Percentiles rank a stretch among this genome's conserved stretches.
Evolutionary conservation across 2,329 filamentous ascomycete species (phyloP).

Genomic region (Verticillium klebahnii): DNA sequence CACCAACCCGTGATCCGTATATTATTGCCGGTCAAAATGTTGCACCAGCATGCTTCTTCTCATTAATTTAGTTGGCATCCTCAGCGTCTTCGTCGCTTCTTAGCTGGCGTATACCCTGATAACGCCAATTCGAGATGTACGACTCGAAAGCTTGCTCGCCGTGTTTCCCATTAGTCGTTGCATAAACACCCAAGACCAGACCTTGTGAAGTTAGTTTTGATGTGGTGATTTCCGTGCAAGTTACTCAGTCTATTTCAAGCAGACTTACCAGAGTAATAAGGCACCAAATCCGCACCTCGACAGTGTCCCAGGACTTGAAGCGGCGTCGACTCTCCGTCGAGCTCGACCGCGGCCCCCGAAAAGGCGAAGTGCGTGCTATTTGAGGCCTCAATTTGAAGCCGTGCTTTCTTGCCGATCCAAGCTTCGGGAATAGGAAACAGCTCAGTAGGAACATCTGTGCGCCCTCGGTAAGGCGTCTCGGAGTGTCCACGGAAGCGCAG

Average conservation of each 20-base stretch:
- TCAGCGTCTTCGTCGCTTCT: constrained; percentile 6
- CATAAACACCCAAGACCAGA: constrained; percentile 5
- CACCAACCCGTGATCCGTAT: too few relatives aligned
- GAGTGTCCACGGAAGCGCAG: constrained; percentile 14
- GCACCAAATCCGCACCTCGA: constrained; percentile 9
- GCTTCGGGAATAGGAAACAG: constrained; percentile 3
- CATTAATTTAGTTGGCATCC: background rate
- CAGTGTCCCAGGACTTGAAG: constrained; percentile 9
- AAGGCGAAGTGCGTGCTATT: constrained; percentile 11
- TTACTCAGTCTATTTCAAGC: too few relatives aligned
- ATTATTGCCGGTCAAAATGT: too few relatives aligned
- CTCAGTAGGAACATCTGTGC: background rate
- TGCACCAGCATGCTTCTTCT: too few relatives aligned
- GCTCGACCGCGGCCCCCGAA: constrained; percentile 2
- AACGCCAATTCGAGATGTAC: constrained; percentile 8
- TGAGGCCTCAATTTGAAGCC: constrained; percentile 7
- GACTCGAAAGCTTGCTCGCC: constrained; percentile 12
- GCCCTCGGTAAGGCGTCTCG: constrained; percentile 10
- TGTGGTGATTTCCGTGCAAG: too few relatives aligned
- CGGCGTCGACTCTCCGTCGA: background rate
- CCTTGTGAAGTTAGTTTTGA: background rate
- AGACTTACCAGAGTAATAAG: constrained; percentile 12
- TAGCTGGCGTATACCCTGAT: constrained; percentile 2
- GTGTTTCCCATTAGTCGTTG: constrained; percentile 11
- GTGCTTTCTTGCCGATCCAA: constrained; percentile 6